These are phyloP conservation scores for apple (Malus domestica) DNA, from an alignment of 306 rosid species.

Conservation along the genomic window ASM211411v1 NC_041802.1:14572501-14573000, in stretches of 20 bases:
- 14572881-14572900: conserved; percentile 46
- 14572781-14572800: conserved; percentile 91
- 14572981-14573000: background rate
- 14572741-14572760: conserved; percentile 98
- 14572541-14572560: background rate
- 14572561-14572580: conserved; percentile 11
- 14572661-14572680: conserved; percentile 81
- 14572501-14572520: conserved; percentile 87
- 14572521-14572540: conserved; percentile 52
- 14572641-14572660: conserved; percentile 84
- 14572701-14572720: conserved; percentile 91
- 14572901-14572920: background rate
- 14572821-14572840: conserved; percentile 91
- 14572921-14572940: background rate
- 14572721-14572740: conserved; percentile 98
- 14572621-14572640: conserved; percentile 65
- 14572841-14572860: conserved; percentile 94
- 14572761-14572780: conserved; percentile 90
- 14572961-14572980: background rate
- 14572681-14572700: conserved; percentile 76
- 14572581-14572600: conserved; percentile 15
- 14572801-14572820: conserved; percentile 89
- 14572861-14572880: conserved; percentile 85
- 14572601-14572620: conserved; percentile 16
- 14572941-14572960: background rate